Evolutionary conservation across 2,329 filamentous ascomycete genomes (phyloP), one percentile per base, ranked within the genome.

Genomic region (Ophiocordyceps camponoti-floridani): DNA sequence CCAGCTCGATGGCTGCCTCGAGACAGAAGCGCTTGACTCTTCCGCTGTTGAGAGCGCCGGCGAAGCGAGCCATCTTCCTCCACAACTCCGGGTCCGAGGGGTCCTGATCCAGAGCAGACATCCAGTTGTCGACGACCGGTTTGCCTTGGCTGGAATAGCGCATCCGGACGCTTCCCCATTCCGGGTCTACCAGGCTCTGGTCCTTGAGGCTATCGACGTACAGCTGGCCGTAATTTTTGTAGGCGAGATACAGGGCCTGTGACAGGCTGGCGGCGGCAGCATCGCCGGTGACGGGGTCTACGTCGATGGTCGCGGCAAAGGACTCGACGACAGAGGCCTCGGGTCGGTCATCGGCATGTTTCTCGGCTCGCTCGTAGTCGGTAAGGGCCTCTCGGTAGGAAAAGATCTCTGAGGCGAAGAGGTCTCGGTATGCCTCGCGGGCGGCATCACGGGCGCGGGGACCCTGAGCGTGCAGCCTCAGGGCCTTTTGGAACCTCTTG

Each of bases 181-280:
- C 52, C 70, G 78, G 51, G 82, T 75, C 47, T 65, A 67, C 58
- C n/a, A 45, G 46, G 5, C 43, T 46, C 31, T 50, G 46, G 18
- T 65, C 62, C 45, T 59, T 63, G 4, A 62, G 51, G 44, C 58
- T 62, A 45, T 98, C 89, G n/a, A 98, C 68, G 47, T 82, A 68
- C 56, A 94, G 95, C 56, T 96, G 85, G 40, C 87, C 91, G 62
- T 89, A 80, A 54, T 96, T 98, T 62, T 96, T 98, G 68, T 93
- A 86, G 1, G 89, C 84, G 8, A 98, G 73, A 55, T 94, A 95
- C 18, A 96, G 71, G 11, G 93, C 87, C 56, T 95, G 88, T 0
- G 85, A 81, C 10, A 96, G 67, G 43, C 82, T 89, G 56, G 82
- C 91, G 14, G 81, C 84, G 2, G 79, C 77, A 27, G 77, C 80